Conservation (phyloP, 1,139 yeast genomes). For the Blastobotrys capitulatus region DNA sequence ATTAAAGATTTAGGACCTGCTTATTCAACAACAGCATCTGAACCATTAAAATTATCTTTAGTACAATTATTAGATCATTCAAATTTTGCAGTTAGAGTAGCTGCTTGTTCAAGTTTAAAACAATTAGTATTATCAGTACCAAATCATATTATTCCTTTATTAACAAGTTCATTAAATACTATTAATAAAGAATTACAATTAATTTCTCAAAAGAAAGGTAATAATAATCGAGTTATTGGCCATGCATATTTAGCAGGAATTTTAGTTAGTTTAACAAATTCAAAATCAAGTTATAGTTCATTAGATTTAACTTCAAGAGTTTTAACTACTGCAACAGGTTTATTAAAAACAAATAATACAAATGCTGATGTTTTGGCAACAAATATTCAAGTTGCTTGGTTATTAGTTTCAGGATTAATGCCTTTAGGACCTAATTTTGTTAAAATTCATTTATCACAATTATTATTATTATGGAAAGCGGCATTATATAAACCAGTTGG, state of each 20-base stretch:
- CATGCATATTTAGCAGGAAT: conserved; percentile 27
- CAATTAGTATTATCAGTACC: conserved; percentile 25
- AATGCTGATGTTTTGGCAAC: conserved; percentile 28
- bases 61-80: conserved; percentile 19
- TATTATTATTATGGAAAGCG: conserved; percentile 74
- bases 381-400: conserved; percentile 51
- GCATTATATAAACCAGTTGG: conserved; percentile 49
- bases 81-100: conserved; percentile 18
- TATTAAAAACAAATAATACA: conserved; percentile 29
- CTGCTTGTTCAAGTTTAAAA: conserved; percentile 22
- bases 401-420: conserved; percentile 68
- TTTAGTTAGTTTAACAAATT: conserved; percentile 27
- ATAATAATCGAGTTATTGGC: conserved; percentile 24
- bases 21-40: conserved; percentile 24
- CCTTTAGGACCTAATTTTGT: conserved; percentile 62
- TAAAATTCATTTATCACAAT: conserved; percentile 67
- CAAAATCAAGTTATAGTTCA: conserved; percentile 32
- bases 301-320: conserved; percentile 32
- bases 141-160: conserved; percentile 24
- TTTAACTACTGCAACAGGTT: conserved; percentile 31
- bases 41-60: conserved; percentile 20
- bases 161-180: conserved; percentile 23
- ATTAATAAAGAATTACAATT: conserved; percentile 27
- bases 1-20: conserved; percentile 32
- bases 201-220: conserved; percentile 21